Evolutionary conservation across 129 eudicot species (phyloP).

Genomic region (Glebionis coronaria): DNA sequence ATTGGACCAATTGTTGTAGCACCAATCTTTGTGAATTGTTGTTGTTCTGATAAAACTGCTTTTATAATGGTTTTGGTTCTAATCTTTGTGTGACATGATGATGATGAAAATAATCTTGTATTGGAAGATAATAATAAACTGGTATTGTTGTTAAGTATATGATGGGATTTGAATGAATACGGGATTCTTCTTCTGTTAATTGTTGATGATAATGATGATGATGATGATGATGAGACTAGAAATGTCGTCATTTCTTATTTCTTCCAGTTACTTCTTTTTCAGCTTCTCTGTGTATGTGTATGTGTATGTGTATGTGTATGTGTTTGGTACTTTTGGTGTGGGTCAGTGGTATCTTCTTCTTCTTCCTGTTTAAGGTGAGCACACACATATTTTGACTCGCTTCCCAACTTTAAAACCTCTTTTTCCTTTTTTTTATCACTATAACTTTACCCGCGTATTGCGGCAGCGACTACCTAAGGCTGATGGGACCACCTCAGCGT

Average conservation of each 20-base stretch:
- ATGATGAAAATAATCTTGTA: constrained; percentile 15
- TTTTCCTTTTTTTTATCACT: too few species aligned
- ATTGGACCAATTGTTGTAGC: constrained; percentile 65
- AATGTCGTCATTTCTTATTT: constrained; percentile 40
- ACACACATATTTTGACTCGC: too few species aligned
- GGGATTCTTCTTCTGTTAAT: neutral
- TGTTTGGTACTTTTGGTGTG: too few species aligned
- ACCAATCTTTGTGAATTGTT: constrained; percentile 46
- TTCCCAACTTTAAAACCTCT: too few species aligned
- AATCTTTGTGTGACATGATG: constrained; percentile 8
- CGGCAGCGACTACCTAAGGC: too few species aligned
- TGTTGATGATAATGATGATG: constrained; percentile 16
- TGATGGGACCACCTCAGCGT: too few species aligned
- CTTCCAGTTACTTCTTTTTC: too few species aligned
- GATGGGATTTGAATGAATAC: constrained; percentile 18
- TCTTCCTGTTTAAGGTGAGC: too few species aligned
- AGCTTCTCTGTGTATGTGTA: too few species aligned
- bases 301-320: too few species aligned
- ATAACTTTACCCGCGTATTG: too few species aligned
- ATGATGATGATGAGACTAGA: constrained; percentile 28
- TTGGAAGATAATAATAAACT: constrained; percentile 4
- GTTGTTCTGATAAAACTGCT: constrained; percentile 46
- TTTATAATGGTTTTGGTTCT: neutral
- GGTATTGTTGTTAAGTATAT: constrained; percentile 1
- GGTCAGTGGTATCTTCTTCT: too few species aligned